A percentile compares a stretch with the other conserved stretches of the same genome.
Conservation (phyloP, 805 yeast species). For the Brettanomyces sp. region DNA sequence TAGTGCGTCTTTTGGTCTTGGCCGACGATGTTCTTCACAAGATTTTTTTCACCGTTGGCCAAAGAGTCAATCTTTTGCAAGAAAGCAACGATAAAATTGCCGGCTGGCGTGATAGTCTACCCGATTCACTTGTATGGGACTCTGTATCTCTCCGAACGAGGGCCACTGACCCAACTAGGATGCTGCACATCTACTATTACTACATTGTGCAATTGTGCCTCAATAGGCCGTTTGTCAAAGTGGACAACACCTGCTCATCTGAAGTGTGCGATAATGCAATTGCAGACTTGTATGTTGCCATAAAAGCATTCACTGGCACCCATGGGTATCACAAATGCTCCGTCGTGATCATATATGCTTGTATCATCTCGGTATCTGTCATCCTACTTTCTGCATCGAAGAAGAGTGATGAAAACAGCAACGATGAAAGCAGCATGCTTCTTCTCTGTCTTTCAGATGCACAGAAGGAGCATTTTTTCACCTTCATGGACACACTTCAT, state of each 20-base stretch:
- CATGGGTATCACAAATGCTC: conserved; percentile 36
- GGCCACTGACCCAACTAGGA: conserved; percentile 42
- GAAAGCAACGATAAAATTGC: conserved; percentile 1
- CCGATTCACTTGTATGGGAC: conserved; percentile 42
- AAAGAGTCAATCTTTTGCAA: neutral
- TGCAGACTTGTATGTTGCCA: conserved; percentile 31
- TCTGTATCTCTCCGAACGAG: conserved; percentile 27
- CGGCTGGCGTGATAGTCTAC: conserved; percentile 42
- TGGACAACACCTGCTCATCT: conserved; percentile 8
- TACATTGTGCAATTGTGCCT: conserved; percentile 50
- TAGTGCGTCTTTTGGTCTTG: conserved; percentile 33
- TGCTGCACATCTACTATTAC: conserved; percentile 47
- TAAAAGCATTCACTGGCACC: conserved; percentile 26
- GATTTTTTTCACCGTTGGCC: conserved; percentile 22
- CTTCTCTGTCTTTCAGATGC: conserved; percentile 21
- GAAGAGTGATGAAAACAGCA: neutral
- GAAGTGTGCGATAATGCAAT: conserved; percentile 30
- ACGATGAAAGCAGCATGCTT: neutral
- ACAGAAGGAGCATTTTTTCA: conserved; percentile 22
- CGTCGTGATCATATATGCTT: conserved; percentile 37
- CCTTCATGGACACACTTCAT: conserved; percentile 31
- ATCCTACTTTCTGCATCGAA: conserved; percentile 3
- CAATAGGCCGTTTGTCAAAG: conserved; percentile 49
- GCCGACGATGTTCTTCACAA: conserved; percentile 37
- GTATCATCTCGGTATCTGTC: conserved; percentile 24